phyloP scores from a whole-genome alignment of 345 rosid genomes.

The Eucalyptus cloeziana region DNA sequence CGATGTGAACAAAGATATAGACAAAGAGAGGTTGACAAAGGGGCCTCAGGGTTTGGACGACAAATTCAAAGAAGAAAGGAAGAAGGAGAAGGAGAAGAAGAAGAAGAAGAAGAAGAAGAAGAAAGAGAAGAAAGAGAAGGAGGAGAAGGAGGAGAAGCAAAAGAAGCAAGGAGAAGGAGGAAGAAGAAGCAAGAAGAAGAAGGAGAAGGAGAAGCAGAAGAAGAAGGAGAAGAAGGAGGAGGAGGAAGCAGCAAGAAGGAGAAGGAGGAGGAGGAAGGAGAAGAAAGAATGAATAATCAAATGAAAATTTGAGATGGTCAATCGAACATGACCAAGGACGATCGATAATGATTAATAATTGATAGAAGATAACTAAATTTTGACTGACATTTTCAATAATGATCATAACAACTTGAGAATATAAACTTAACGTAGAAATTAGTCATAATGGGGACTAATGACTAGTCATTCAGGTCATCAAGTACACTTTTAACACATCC shows the following conservation, averaged over 20 bases:
- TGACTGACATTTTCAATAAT: fast-evolving
- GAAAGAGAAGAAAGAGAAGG: fast-evolving
- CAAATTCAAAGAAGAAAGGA: no score
- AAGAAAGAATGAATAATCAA: not conserved
- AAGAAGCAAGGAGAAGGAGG: no score
- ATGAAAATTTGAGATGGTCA: not conserved
- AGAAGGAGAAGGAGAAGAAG: no score
- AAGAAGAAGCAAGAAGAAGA: no score
- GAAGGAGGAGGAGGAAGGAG: not conserved
- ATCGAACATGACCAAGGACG: not conserved
- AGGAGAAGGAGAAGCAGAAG: no score
- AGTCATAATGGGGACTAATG: not conserved
- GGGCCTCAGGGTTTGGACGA: no score
- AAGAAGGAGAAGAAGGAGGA: fast-evolving
- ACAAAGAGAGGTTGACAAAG: no score
- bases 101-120: no score
- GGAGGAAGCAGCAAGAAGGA: fast-evolving
- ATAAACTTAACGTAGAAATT: not conserved
- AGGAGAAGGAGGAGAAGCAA: no score
- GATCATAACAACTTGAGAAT: not conserved
- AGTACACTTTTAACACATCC: not conserved
- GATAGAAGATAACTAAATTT: not conserved
- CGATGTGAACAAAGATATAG: no score
- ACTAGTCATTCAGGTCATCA: not conserved
- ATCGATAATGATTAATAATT: not conserved